These are phyloP conservation scores for Geotrichum australiense DNA, from an alignment of 1,139 yeast genomes.

Conservation along the genomic window DNA sequence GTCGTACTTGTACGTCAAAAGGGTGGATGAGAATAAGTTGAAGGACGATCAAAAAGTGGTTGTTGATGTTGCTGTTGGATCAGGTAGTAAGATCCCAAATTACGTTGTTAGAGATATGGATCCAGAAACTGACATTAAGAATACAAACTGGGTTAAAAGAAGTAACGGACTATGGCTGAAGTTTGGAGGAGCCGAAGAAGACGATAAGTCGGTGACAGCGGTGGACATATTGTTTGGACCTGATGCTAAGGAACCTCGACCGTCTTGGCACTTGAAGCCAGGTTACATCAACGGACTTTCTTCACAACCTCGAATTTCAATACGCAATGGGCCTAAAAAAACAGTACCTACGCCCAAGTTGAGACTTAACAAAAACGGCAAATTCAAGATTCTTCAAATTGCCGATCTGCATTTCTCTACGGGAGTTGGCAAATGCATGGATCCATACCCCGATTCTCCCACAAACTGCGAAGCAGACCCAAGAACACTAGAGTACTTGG, in stretches of 20 bases:
- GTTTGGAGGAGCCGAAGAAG: constrained; percentile 32
- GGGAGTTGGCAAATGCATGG: constrained; percentile 67
- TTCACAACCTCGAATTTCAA: constrained; percentile 33
- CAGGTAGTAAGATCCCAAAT: constrained; percentile 14
- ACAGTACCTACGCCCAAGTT: constrained; percentile 32
- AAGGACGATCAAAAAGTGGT: constrained; percentile 26
- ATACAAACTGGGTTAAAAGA: constrained; percentile 36
- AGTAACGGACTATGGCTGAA: constrained; percentile 47
- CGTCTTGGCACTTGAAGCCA: constrained; percentile 51
- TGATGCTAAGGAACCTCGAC: constrained; percentile 72
- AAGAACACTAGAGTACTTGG: constrained; percentile 56
- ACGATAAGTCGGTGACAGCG: constrained; percentile 34
- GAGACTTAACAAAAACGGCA: constrained; percentile 37
- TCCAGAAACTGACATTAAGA: constrained; percentile 15
- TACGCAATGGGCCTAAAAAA: constrained; percentile 34
- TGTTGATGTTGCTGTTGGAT: constrained; percentile 26
- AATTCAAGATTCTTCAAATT: constrained; percentile 71
- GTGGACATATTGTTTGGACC: constrained; percentile 64
- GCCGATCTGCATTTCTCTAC: constrained; percentile 84
- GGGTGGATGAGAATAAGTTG: constrained; percentile 28
- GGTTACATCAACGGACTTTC: constrained; percentile 28
- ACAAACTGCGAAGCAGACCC: constrained; percentile 65
- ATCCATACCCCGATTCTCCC: constrained; percentile 48
- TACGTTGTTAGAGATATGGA: constrained; percentile 23
- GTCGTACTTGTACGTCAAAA: constrained; percentile 27